Base-by-base conservation (phyloP, 2,329 filamentous ascomycete genomes). In the Diaporthe helianthi region DNA sequence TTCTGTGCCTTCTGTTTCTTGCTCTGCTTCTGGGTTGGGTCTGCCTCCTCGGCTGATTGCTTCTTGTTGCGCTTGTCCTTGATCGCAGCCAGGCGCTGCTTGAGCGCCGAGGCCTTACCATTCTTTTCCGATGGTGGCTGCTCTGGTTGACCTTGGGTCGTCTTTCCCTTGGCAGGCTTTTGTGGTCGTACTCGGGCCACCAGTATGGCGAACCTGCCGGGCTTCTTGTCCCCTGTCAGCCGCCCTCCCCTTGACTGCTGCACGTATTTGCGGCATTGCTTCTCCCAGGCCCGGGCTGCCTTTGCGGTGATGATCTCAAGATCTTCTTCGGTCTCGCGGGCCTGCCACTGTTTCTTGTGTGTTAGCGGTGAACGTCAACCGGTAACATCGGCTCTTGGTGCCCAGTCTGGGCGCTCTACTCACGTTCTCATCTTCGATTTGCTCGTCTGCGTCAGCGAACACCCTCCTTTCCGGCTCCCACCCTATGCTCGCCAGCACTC, bases 261-360 rank as follows among this genome's bases (percentile, higher is more conserved):
- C 12, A 49, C 55, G 17, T 65, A n/a, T n/a, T 58, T 68, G 17
- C 65, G 65, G 36, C 69, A 70, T 9, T 61, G 51, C 33, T 65
- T 52, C 15, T 68, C 47, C 69, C 69, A 70, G 3, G 69, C 51
- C 58, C 63, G 68, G 41, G 69, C 69, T 12, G 65, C 65, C 31
- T 70, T 68, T 36, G 22, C 9, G 4, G 69, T 44, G 1, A 55
- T 24, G 29, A n/a, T 10, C 6, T 26, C 6, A 29, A 70, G 65
- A 12, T 70, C 69, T 8, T 68, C 41, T n/a, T 68, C 38, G 41
- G 52, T 52, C 19, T 58, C 69, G 10, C 65, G 58, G 10, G 19
- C 63, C 29, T 70, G 69, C 26, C 51, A 65, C 69, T 70, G 33
- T 58, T 24, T 13, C 8, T 6, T 15, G 8, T 1, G 3, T 24